Percentiles rank a stretch among this genome's conserved stretches.
These are phyloP conservation scores for Fistulinella cinereoalba DNA, from an alignment of 1,284 basidiomycete species.

Conservation along the genomic window DNA sequence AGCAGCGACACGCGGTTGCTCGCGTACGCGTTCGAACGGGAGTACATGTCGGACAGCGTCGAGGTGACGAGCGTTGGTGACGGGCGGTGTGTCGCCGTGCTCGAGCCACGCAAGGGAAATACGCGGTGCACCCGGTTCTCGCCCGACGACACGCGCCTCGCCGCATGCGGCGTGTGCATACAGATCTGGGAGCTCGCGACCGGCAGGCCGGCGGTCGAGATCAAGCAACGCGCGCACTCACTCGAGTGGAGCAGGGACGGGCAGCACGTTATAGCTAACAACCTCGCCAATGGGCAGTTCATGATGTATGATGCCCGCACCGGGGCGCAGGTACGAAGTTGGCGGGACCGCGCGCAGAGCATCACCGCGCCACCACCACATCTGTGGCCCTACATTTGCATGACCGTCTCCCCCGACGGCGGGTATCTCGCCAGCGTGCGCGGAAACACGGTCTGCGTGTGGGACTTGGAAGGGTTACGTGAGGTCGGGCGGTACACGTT, in stretches of 20 bases:
- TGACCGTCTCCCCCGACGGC: slow-evolving; percentile 23
- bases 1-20: slow-evolving; percentile 19
- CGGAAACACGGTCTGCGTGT: slow-evolving; percentile 16
- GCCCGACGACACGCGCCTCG: slow-evolving; percentile 23
- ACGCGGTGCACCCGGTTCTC: slow-evolving; percentile 30
- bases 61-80: slow-evolving; percentile 16
- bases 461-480: slow-evolving; percentile 15
- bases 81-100: slow-evolving; percentile 15
- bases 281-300: slow-evolving; percentile 24
- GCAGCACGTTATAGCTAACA: slow-evolving; percentile 18
- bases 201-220: slow-evolving; percentile 19
- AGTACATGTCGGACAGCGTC: slow-evolving; percentile 28
- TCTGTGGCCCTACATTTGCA: slow-evolving; percentile 24
- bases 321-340: slow-evolving; percentile 22
- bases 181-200: slow-evolving; percentile 24
- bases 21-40: slow-evolving; percentile 24
- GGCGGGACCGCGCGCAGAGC: slow-evolving; percentile 15
- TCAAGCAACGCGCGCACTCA: slow-evolving; percentile 28
- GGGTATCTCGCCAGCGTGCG: slow-evolving; percentile 22
- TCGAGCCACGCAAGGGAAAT: slow-evolving; percentile 26
- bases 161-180: slow-evolving; percentile 24
- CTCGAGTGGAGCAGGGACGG: slow-evolving; percentile 26
- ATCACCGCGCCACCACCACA: slow-evolving; percentile 6
- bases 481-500: slow-evolving; percentile 22
- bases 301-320: slow-evolving; percentile 23